phyloP scores from a whole-genome alignment of 1,284 basidiomycete species.

The Coriolopsis trogii region DNA sequence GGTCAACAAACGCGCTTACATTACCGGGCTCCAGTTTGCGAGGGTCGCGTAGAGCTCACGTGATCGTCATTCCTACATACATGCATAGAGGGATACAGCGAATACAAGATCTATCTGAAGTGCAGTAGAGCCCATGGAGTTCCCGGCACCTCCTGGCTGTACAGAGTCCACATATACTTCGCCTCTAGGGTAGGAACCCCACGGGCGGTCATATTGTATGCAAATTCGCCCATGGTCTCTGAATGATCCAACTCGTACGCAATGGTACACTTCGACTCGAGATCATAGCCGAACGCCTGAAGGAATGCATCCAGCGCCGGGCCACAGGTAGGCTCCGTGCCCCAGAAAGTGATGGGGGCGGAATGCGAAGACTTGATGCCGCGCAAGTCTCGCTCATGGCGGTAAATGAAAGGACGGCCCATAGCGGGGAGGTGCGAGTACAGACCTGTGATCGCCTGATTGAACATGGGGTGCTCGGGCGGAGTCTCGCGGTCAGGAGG shows the following conservation, averaged over 20 bases:
- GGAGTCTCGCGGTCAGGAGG: no score
- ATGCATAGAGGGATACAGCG: background rate
- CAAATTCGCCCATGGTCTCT: background rate
- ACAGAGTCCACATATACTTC: background rate
- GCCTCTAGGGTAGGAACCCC: background rate
- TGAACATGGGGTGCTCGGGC: no score
- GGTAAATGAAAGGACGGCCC: background rate
- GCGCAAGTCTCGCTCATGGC: background rate
- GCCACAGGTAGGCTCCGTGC: background rate
- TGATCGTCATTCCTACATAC: no score
- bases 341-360: background rate
- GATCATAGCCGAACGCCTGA: background rate
- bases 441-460: no score
- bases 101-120: background rate
- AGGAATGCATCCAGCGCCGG: background rate
- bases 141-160: background rate
- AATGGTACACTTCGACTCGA: background rate
- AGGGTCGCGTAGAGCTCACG: no score
- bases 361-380: background rate
- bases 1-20: no score
- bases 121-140: background rate
- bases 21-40: no score
- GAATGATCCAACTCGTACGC: background rate
- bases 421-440: no score
- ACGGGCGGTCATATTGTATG: background rate